Conservation (phyloP, 2,329 filamentous ascomycete genomes). For the Dothideomycetes sp. region DNA sequence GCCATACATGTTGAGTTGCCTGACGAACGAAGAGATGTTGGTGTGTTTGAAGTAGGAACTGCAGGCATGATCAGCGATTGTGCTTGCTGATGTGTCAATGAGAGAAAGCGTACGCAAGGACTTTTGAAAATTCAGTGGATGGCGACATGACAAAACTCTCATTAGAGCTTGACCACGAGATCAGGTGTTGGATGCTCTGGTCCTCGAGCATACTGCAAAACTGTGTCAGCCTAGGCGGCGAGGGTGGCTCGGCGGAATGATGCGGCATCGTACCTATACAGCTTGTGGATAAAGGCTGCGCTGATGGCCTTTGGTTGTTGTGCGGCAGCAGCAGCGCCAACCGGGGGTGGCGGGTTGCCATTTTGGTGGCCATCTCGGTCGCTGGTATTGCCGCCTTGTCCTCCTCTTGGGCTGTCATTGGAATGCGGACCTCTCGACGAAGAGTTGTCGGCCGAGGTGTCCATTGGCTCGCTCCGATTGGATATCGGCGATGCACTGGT, state of each 20-base stretch:
- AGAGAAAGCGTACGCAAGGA: slow-evolving; percentile 65
- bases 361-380: slow-evolving; percentile 24
- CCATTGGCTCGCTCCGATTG: slow-evolving; percentile 42
- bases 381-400: slow-evolving; percentile 28
- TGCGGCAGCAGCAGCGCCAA: slow-evolving; percentile 57
- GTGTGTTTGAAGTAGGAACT: slow-evolving; percentile 99
- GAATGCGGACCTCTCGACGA: slow-evolving; percentile 18
- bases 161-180: slow-evolving; percentile 86
- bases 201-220: slow-evolving; percentile 84
- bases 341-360: slow-evolving; percentile 32
- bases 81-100: too few species aligned
- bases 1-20: slow-evolving; percentile 98
- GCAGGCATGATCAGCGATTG: slow-evolving; percentile 14
- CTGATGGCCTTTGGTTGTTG: slow-evolving; percentile 97
- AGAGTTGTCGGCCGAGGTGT: slow-evolving; percentile 36
- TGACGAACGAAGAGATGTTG: slow-evolving; percentile 96
- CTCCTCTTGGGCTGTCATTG: slow-evolving; percentile 35
- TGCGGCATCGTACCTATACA: slow-evolving; percentile 71
- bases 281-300: slow-evolving; percentile 96
- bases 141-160: slow-evolving; percentile 99
- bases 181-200: slow-evolving; percentile 81
- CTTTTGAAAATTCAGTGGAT: slow-evolving; percentile 94
- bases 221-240: slow-evolving; percentile 19
- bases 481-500: slow-evolving; percentile 32
- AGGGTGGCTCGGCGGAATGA: background rate